phyloP scores from a whole-genome alignment of 139 green algal genomes.

The Volvox reticuliferus region DNA sequence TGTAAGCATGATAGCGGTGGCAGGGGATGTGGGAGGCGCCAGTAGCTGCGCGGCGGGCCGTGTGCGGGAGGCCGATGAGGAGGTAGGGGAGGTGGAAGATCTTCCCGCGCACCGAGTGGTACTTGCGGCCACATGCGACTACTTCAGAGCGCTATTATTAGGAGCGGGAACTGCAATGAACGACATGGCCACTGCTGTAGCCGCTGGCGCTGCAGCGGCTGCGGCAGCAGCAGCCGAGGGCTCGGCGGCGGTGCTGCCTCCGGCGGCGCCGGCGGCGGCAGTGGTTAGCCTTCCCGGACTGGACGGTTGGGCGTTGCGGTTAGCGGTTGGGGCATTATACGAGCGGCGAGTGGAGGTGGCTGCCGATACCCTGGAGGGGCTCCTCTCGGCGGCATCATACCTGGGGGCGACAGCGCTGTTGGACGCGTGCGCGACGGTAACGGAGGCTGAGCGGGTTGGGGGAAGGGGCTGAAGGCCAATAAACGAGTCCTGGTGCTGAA shows the following conservation, averaged over 20 bases:
- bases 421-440: constrained; percentile 33
- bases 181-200: constrained; percentile 15
- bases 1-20: neutral
- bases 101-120: constrained; percentile 62
- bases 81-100: neutral
- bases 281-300: constrained; percentile 52
- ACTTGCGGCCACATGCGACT: constrained; percentile 57
- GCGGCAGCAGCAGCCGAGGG: neutral
- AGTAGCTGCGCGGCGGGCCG: neutral
- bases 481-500: no score
- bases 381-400: neutral
- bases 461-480: no score
- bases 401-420: constrained; percentile 34
- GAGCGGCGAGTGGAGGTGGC: constrained; percentile 37
- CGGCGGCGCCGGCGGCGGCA: neutral
- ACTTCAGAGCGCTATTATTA: constrained; percentile 67
- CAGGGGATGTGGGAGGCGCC: neutral
- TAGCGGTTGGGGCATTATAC: constrained; percentile 64
- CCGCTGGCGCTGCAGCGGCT: neutral
- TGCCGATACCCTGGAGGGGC: constrained; percentile 20
- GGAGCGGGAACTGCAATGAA: constrained; percentile 55
- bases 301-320: constrained; percentile 35
- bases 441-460: neutral
- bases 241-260: neutral
- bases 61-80: neutral